Percentiles rank a stretch among this genome's conserved stretches.
phyloP scores from a whole-genome alignment of 352 stramenopile genomes.

The Globisporangium okanoganense region DNA sequence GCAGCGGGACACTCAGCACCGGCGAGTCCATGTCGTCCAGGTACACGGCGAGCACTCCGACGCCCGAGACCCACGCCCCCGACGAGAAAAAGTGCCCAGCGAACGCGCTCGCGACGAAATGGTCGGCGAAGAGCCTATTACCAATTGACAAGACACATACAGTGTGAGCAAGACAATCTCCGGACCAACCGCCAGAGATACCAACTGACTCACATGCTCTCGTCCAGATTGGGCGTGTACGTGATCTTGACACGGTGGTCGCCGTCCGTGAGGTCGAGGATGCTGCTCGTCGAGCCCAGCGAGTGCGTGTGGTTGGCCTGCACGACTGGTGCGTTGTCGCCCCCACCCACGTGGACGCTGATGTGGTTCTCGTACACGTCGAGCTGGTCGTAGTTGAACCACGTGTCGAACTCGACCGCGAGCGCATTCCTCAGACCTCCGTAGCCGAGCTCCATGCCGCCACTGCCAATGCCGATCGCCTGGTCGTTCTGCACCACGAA shows the following conservation, averaged over 20 bases:
- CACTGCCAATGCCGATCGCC: slow-evolving; percentile 53
- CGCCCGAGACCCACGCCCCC: slow-evolving; percentile 49
- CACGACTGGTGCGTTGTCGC: slow-evolving; percentile 19
- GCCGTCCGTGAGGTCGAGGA: slow-evolving; percentile 82
- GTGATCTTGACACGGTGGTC: slow-evolving; percentile 59
- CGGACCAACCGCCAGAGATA: no score
- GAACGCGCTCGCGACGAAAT: slow-evolving; percentile 50
- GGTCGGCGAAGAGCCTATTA: slow-evolving; percentile 56
- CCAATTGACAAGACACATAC: neutral
- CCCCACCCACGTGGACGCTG: slow-evolving; percentile 66
- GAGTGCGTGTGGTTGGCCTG: slow-evolving; percentile 78
- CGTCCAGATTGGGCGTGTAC: slow-evolving; percentile 74
- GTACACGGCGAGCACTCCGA: slow-evolving; percentile 83
- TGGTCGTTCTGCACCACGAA: slow-evolving; percentile 86
- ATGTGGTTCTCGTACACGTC: slow-evolving; percentile 93
- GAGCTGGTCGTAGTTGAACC: slow-evolving; percentile 84
- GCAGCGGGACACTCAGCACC: slow-evolving; percentile 79
- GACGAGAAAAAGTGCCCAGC: slow-evolving; percentile 65
- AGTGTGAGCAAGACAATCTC: neutral
- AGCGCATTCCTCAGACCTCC: slow-evolving; percentile 82
- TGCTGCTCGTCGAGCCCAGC: slow-evolving; percentile 57
- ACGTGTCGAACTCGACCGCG: slow-evolving; percentile 92
- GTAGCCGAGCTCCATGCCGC: slow-evolving; percentile 84
- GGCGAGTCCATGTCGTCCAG: slow-evolving; percentile 85
- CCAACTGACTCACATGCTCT: slow-evolving; percentile 49